Base-by-base conservation (phyloP, 176 grass and related monocot species). In the Triticum urartu region DNA sequence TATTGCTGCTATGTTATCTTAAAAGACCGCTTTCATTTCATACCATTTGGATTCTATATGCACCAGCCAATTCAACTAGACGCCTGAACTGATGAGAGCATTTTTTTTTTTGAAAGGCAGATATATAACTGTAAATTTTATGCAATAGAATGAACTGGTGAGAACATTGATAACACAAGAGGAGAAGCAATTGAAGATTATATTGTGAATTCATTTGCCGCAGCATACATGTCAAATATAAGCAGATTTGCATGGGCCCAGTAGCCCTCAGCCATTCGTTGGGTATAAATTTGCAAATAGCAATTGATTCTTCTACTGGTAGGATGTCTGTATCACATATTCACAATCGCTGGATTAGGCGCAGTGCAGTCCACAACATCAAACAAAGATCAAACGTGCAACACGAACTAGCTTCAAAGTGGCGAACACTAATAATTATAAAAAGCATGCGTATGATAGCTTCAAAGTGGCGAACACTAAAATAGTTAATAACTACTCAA, bases 331-430 rank as follows among this genome's bases (percentile, higher is more conserved):
- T 11, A 70, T 70, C 67, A 68, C 15, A 8, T 36, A 68, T 35
- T 68, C 32, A 4, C 42, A 18, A 5, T 58, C 30, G 30, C 67
- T 56, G 75, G 56, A 78, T 72, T 84, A 54, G 73, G 64, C 20
- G 14, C 7, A 1, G 14, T 63, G 10, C n/a, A 64, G 50, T 36
- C 52, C 42, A 56, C 34, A 66, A 69, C 47, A 21, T 21, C 17
- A n/a, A 1, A 78, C 64, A 38, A 78, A 21, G 13, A 48, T 33
- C 11, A 72, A 85, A 35, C 20, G 77, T 81, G 22, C 82, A 85
- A 60, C 20, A 35, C 25, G 18, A 85, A 71, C 60, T 38, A 89
- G 68, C 78, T 17, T 68, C 62, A 48, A 11, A 68, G 50, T n/a
- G 61, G 21, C 47, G 17, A 11, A 6, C 50, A 9, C 5, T 47